Base-by-base conservation (phyloP, 2,329 filamentous ascomycete species). In the Trichoderma breve region DNA sequence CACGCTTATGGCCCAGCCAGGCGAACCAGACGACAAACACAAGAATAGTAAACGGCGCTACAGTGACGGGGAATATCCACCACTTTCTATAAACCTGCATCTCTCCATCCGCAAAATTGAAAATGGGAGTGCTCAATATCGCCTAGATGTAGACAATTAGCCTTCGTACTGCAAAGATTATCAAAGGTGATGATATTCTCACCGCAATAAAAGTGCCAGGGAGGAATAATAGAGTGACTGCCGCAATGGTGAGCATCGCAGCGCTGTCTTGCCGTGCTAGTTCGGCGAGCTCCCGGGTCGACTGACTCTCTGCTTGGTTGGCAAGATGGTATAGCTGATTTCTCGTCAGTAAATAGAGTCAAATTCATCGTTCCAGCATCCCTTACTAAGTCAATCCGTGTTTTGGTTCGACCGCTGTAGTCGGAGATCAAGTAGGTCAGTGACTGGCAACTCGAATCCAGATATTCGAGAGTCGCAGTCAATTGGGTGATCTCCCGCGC, bases 211-310 rank as follows among this genome's bases (percentile, higher is more conserved):
- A 87, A 0, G 86, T 88, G 0, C 84, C 81, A 0, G 86, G 86
- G 0, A 88, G 76, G 43, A 88, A 88, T 0, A 79, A 77, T 6
- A 86, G 74, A 0, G 86, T 86, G 0, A 87, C 78, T 18, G 86
- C 80, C 0, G 86, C 83, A 60, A 88, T 80, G 0, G 84, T 86
- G 77, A 84, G 86, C 85, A 88, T 87, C 0, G 85, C 82, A 2
- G 83, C 80, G 73, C 85, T 86, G 68, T 89, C 87, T 1, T 63
- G 60, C 18, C 60, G 60, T n/a, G 60, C 60, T n/a, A 63, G 9
- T n/a, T 63, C 60, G 2, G 60, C 60, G 24, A 63, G 60, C 36
- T 63, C 60, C 1, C 60, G 60, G 32, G 60, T 63, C 5, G 60
- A 63, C 6, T 63, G 60, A 14, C 60, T 63, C 14, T 63, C 60